Conservation (phyloP, 768 basidiomycete species). For the Roridomyces roridus region DNA sequence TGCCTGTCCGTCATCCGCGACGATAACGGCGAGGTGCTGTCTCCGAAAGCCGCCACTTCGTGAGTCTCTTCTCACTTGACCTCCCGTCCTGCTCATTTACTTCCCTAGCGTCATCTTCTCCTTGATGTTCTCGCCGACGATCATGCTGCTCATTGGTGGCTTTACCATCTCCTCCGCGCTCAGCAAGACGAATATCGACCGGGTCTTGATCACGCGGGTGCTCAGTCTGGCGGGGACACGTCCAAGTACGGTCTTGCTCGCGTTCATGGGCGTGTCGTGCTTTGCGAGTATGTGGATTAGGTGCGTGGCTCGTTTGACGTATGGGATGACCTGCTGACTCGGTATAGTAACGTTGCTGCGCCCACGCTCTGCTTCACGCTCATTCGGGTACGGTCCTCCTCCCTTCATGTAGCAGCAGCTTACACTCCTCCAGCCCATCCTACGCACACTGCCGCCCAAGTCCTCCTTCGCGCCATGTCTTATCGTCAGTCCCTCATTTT, state of each 20-base stretch:
- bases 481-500: conserved; percentile 63
- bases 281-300: conserved; percentile 99
- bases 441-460: conserved; percentile 87
- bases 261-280: conserved; percentile 95
- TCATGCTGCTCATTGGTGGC: conserved; percentile 97
- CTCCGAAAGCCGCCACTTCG: conserved; percentile 81
- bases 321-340: conserved; percentile 6
- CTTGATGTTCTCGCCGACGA: conserved; percentile 95
- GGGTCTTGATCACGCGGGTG: conserved; percentile 88
- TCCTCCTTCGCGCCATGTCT: conserved; percentile 89
- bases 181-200: conserved; percentile 94
- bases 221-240: conserved; percentile 89
- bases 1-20: conserved; percentile 79
- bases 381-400: conserved; percentile 71
- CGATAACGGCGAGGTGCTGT: conserved; percentile 57
- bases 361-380: conserved; percentile 96
- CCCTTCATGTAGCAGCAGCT: conserved; percentile 7
- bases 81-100: conserved; percentile 3
- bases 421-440: conserved; percentile 72
- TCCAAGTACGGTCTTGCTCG: conserved; percentile 86
- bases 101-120: conserved; percentile 83
- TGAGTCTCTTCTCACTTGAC: conserved; percentile 41
- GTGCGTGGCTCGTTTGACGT: conserved; percentile 38
- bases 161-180: conserved; percentile 98
- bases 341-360: conserved; percentile 89